phyloP scores from a whole-genome alignment of 2,329 filamentous ascomycete genomes.

The Penicillium expansum region DNA sequence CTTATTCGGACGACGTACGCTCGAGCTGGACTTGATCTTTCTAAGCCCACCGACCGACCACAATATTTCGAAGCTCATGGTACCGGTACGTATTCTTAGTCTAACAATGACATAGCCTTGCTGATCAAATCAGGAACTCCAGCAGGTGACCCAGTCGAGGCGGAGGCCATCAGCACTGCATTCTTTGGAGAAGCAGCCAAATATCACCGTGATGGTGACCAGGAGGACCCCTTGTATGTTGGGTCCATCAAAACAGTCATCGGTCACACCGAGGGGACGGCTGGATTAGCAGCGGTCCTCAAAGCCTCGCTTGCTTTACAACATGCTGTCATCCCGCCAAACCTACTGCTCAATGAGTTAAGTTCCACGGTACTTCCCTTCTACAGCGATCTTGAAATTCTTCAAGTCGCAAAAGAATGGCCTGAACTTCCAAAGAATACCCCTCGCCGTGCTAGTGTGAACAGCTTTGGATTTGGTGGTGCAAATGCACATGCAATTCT shows the following conservation, averaged over 20 bases:
- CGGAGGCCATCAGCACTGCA: slow-evolving; percentile 22
- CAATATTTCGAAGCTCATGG: slow-evolving; percentile 50
- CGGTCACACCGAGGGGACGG: slow-evolving; percentile 37
- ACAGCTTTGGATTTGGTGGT: slow-evolving; percentile 46
- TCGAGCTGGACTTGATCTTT: slow-evolving; percentile 38
- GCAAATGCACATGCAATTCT: slow-evolving; percentile 42
- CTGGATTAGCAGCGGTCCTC: slow-evolving; percentile 32
- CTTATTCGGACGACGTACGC: slow-evolving; percentile 43
- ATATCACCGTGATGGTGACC: slow-evolving; percentile 1
- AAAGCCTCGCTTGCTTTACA: slow-evolving; percentile 43
- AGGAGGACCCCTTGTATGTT: slow-evolving; percentile 23
- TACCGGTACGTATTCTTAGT: slow-evolving; percentile 34
- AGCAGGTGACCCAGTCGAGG: slow-evolving; percentile 25
- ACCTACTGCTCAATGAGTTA: slow-evolving; percentile 27
- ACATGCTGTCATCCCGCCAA: slow-evolving; percentile 33
- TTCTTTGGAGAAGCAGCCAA: slow-evolving; percentile 18
- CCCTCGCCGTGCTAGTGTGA: slow-evolving; percentile 42
- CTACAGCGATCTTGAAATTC: slow-evolving; percentile 25
- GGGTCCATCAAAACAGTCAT: slow-evolving; percentile 34
- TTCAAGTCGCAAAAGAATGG: slow-evolving; percentile 22
- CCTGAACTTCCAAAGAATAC: slow-evolving; percentile 19
- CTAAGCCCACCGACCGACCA: slow-evolving; percentile 25
- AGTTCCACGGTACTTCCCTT: slow-evolving; percentile 27
- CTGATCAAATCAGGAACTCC: slow-evolving; percentile 18
- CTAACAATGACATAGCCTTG: neutral